Percentiles rank a stretch among this genome's conserved stretches.
Evolutionary conservation across 495 filamentous ascomycete species (phyloP).

Genomic region (Lichina pygmaea): DNA sequence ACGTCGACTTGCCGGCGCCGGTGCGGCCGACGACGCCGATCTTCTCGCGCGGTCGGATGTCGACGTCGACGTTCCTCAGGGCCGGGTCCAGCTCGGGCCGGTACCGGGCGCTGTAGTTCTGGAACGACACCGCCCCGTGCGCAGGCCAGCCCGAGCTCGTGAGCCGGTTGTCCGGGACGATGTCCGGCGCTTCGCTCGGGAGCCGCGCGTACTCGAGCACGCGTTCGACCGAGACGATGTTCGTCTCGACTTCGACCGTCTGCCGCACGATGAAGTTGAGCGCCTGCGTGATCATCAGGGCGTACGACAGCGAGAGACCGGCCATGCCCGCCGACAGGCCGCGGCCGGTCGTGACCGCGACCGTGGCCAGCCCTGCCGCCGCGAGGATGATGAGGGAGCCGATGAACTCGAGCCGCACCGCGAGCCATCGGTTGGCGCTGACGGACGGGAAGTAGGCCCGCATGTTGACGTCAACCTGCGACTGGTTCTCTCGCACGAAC

Average conservation of each 20-base stretch:
- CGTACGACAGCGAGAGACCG: constrained; percentile 89
- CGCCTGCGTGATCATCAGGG: constrained; percentile 89
- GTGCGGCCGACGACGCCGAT: constrained; percentile 93
- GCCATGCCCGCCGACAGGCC: constrained; percentile 50
- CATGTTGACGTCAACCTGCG: constrained; percentile 88
- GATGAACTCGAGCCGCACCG: constrained; percentile 85
- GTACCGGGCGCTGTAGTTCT: constrained; percentile 84
- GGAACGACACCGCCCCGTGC: constrained; percentile 69
- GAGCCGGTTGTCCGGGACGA: constrained; percentile 51
- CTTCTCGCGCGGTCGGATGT: constrained; percentile 91
- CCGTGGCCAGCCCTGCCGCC: constrained; percentile 56
- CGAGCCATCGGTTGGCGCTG: constrained; percentile 89
- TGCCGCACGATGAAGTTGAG: constrained; percentile 99
- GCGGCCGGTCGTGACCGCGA: constrained; percentile 49
- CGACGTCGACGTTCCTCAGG: constrained; percentile 69
- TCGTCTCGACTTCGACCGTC: constrained; percentile 97
- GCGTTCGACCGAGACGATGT: constrained; percentile 95
- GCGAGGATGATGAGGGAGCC: constrained; percentile 83
- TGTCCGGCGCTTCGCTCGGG: constrained; percentile 85
- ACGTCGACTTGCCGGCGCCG: constrained; percentile 85
- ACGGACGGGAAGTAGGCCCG: constrained; percentile 92
- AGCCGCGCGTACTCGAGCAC: constrained; percentile 87
- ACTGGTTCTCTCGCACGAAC: constrained; percentile 87
- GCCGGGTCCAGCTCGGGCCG: constrained; percentile 71
- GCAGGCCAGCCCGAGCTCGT: constrained; percentile 82